phyloP scores from a whole-genome alignment of 495 filamentous ascomycete genomes.

The Apodospora peruviana region DNA sequence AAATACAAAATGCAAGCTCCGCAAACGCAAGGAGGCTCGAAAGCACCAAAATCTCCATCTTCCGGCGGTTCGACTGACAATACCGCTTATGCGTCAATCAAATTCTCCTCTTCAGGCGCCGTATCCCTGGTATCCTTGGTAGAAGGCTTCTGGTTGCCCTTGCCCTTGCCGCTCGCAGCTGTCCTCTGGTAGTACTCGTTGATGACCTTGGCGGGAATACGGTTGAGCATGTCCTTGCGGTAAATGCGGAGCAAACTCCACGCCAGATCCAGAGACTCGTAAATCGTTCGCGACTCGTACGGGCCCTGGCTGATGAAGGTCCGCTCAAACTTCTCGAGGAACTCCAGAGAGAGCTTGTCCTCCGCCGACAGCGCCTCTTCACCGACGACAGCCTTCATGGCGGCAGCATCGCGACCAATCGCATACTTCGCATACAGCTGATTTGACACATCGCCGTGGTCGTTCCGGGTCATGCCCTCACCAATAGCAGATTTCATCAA shows the following conservation, averaged over 20 bases:
- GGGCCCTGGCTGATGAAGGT: conserved; percentile 87
- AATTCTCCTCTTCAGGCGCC: conserved; percentile 52
- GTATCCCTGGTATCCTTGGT: conserved; percentile 55
- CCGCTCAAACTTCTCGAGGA: conserved; percentile 96
- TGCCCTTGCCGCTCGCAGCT: conserved; percentile 48
- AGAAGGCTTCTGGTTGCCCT: conserved; percentile 34
- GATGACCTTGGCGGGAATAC: conserved; percentile 89
- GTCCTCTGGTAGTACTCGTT: conserved; percentile 84
- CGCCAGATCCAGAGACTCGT: conserved; percentile 87
- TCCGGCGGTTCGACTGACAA: too few relatives aligned
- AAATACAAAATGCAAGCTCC: conserved; percentile 15
- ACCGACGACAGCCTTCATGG: conserved; percentile 99
- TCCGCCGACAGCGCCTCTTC: conserved; percentile 93
- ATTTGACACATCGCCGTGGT: conserved; percentile 97
- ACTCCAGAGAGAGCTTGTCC: conserved; percentile 96
- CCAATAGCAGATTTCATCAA: conserved; percentile 99
- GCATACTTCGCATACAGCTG: conserved; percentile 99
- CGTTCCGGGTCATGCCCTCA: conserved; percentile 88
- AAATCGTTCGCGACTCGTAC: conserved; percentile 86
- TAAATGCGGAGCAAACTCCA: conserved; percentile 96
- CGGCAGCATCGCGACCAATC: conserved; percentile 94
- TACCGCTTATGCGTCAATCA: conserved; percentile 65
- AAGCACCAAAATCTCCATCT: conserved; percentile 8
- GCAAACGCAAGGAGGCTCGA: not conserved
- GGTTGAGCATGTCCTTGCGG: conserved; percentile 94